Conservation (phyloP, 23 red algal genomes). For the Agarophyton chilense region DNA sequence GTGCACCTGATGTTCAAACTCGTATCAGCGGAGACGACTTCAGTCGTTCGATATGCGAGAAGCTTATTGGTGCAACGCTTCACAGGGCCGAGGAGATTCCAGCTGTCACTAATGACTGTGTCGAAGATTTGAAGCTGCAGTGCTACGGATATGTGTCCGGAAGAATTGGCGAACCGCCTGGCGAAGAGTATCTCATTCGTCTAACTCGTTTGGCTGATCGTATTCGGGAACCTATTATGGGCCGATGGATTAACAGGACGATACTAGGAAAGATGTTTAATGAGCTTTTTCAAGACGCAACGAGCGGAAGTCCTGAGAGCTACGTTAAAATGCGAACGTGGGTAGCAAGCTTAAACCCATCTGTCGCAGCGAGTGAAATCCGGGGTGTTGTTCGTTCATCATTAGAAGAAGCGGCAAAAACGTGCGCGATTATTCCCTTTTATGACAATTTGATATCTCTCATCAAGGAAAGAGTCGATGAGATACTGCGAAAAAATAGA, state of each 20-base stretch:
- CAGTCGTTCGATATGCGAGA: conserved; percentile 46
- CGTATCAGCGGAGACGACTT: not conserved
- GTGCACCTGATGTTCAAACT: not conserved
- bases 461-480: conserved; percentile 54
- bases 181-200: conserved; percentile 5
- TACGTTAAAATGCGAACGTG: not conserved
- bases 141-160: conserved; percentile 56
- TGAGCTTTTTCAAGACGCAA: not conserved
- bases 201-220: conserved; percentile 32
- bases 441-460: conserved; percentile 24
- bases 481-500: conserved; percentile 10
- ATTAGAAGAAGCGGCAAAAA: conserved; percentile 39
- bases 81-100: conserved; percentile 42
- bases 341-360: conserved; percentile 8
- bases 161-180: conserved; percentile 4
- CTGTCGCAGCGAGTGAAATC: not conserved
- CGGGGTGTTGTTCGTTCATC: not conserved
- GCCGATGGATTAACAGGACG: conserved; percentile 29
- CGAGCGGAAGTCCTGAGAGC: not conserved
- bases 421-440: conserved; percentile 9
- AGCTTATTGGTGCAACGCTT: conserved; percentile 40
- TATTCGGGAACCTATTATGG: conserved; percentile 42
- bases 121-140: conserved; percentile 47
- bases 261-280: conserved; percentile 19
- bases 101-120: not conserved